Percentiles rank a stretch among this genome's conserved stretches.
phyloP scores from a whole-genome alignment of 2,329 filamentous ascomycete genomes.

The Talaromyces sp. region DNA sequence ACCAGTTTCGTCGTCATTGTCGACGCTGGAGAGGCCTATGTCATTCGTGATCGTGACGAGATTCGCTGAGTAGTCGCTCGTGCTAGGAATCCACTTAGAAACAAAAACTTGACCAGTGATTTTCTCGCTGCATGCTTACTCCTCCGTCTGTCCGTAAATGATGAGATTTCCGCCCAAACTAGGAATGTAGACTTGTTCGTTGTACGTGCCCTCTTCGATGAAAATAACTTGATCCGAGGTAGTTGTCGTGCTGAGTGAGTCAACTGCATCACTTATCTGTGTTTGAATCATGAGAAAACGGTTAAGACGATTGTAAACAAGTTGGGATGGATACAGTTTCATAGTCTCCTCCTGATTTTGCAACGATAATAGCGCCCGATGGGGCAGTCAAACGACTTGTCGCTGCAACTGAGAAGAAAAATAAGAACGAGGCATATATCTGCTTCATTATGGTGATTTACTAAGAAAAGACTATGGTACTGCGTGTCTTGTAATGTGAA shows the following conservation, averaged over 20 bases:
- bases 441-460: slow-evolving; percentile 2
- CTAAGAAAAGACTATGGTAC: not conserved
- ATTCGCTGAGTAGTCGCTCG: slow-evolving; percentile 51
- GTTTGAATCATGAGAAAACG: not conserved
- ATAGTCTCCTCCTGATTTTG: slow-evolving; percentile 21
- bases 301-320: not conserved
- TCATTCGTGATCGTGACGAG: slow-evolving; percentile 50
- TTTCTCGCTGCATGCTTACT: slow-evolving; percentile 11
- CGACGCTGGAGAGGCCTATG: slow-evolving; percentile 12
- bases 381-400: slow-evolving; percentile 22
- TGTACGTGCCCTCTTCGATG: slow-evolving; percentile 58
- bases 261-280: slow-evolving; percentile 44
- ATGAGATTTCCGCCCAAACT: slow-evolving; percentile 46
- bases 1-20: slow-evolving; percentile 20
- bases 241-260: slow-evolving; percentile 52
- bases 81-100: slow-evolving; percentile 24
- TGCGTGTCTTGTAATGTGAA: not conserved
- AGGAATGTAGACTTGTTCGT: slow-evolving; percentile 55
- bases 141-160: slow-evolving; percentile 56
- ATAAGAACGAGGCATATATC: slow-evolving; percentile 12
- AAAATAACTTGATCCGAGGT: slow-evolving; percentile 56
- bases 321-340: slow-evolving; percentile 13
- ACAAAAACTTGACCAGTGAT: too few species aligned
- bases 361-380: slow-evolving; percentile 20
- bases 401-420: slow-evolving; percentile 16